Base-by-base conservation (phyloP, 441 rosid genomes). In the Populus hybrid region DNA sequence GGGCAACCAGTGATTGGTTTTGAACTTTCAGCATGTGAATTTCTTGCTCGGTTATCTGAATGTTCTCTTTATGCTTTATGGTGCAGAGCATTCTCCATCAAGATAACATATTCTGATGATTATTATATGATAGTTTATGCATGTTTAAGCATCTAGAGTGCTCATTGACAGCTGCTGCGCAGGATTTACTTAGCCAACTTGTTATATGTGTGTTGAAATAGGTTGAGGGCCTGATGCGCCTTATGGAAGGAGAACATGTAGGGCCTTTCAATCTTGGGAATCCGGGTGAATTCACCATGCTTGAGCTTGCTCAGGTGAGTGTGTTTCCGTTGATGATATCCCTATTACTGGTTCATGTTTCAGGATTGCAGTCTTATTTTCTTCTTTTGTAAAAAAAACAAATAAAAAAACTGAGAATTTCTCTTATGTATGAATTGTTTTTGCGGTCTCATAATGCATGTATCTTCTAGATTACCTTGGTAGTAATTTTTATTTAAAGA, bases 281-380 rank as follows among this genome's bases (percentile, higher is more conserved):
- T 82, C 99, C 99, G 0, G 99, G 99, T 59, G 99, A 97, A 92
- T 97, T 97, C 85, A 97, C 99, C 80, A 97, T 97, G 99, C 89
- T 93, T 76, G 98, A 93, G 82, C 97, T 93, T 65, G 98, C 98
- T 67, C 78, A 90, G 93, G 97, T 93, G 68, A 71, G 83, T 79
- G n/a, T 20, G 6, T 66, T 70, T 24, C 75, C 64, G 16, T 59
- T 21, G 23, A 46, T 65, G 14, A 10, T 35, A 18, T 78, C 10
- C 7, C 28, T 26, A 6, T 59, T 53, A 10, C 18, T 40, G 8
- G 40, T 10, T 16, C n/a, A 69, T n/a, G 12, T 30, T 68, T 28
- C 57, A 12, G 40, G 34, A 24, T 53, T 12, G 35, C 4, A 26
- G 38, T 6, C 26, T 68, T 7, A 20, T 76, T 67, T 8, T 40